Evolutionary conservation across 345 rosid species (phyloP).

Genomic region (Arabidopsis arenosa): DNA sequence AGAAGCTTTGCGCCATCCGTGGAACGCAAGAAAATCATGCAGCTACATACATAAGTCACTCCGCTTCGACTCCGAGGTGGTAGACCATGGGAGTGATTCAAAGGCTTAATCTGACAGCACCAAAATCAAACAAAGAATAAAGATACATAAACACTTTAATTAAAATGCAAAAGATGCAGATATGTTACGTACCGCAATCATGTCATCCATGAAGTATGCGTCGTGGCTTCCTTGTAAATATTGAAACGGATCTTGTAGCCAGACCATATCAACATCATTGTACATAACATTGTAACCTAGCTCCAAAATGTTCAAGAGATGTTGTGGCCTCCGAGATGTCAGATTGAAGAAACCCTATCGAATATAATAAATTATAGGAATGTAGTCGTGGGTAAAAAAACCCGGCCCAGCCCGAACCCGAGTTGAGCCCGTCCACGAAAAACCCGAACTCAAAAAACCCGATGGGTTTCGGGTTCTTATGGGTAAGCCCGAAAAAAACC

Average conservation of each 20-base stretch:
- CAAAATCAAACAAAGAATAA: too few species aligned
- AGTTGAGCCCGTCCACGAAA: too few species aligned
- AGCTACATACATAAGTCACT: conserved; percentile 26
- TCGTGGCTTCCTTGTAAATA: conserved; percentile 79
- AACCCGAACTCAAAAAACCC: too few species aligned
- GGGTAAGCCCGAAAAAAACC: too few species aligned
- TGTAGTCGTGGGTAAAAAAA: too few species aligned
- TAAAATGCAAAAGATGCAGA: not conserved
- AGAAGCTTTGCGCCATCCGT: conserved; percentile 23
- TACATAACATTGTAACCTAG: conserved; percentile 39
- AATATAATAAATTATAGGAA: not conserved
- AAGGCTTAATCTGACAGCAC: too few species aligned
- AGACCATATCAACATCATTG: conserved; percentile 36
- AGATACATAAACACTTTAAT: not conserved
- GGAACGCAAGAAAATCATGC: conserved; percentile 34
- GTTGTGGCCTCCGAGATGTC: conserved; percentile 76
- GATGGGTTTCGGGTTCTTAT: too few species aligned
- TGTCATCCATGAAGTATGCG: conserved; percentile 90
- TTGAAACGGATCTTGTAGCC: conserved; percentile 78
- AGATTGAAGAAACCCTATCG: conserved; percentile 86
- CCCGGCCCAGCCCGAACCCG: too few species aligned
- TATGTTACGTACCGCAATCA: conserved; percentile 58
- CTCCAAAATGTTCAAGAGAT: conserved; percentile 34
- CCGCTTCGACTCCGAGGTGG: not conserved
- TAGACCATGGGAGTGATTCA: too few species aligned